phyloP scores from a whole-genome alignment of 192 early-diverging fungal species.

The Linnemannia elongata region DNA sequence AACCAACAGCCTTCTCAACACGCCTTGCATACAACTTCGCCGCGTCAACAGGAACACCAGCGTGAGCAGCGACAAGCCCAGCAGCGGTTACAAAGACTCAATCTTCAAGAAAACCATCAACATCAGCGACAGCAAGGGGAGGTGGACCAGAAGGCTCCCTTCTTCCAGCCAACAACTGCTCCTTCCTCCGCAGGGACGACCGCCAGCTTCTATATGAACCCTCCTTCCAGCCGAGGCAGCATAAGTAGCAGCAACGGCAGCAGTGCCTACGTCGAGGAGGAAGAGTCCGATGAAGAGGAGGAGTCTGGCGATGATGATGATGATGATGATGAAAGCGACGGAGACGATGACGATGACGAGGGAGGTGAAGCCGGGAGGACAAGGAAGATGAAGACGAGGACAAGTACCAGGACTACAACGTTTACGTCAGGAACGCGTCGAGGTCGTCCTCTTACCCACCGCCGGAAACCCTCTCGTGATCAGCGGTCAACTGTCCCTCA shows the following conservation, averaged over 20 bases:
- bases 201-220: not conserved
- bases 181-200: not conserved
- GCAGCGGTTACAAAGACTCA: not conserved
- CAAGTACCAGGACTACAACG: not conserved
- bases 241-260: not conserved
- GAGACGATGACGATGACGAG: not conserved
- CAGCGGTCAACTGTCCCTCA: conserved; percentile 7
- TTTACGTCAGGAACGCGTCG: too few relatives aligned
- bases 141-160: not conserved
- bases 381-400: not conserved
- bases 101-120: not conserved
- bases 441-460: not conserved
- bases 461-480: conserved; percentile 19
- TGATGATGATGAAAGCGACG: not conserved
- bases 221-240: not conserved
- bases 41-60: not conserved
- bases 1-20: not conserved
- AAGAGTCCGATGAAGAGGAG: not conserved
- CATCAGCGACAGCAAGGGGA: not conserved
- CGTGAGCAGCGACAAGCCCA: not conserved
- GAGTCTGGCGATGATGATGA: not conserved
- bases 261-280: not conserved
- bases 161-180: not conserved
- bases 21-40: not conserved
- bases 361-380: not conserved